Evolutionary conservation across 2,329 filamentous ascomycete genomes (phyloP).

Genomic region (Chrysosporium keratinophilum): DNA sequence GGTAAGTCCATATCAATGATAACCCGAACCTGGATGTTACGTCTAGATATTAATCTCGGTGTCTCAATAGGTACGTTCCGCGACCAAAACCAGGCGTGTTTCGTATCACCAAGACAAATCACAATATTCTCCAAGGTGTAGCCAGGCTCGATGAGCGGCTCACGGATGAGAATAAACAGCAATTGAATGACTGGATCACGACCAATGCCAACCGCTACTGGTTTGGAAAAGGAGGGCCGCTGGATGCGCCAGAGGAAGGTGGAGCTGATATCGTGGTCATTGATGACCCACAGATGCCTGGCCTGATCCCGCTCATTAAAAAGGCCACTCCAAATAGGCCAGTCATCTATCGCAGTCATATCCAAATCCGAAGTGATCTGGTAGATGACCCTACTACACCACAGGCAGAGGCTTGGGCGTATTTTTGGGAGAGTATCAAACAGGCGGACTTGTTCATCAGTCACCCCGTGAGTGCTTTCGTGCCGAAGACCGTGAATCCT

Average conservation of each 20-base stretch:
- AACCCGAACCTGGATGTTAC: too few species aligned
- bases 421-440: constrained; percentile 62
- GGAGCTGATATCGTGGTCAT: constrained; percentile 69
- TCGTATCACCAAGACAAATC: constrained; percentile 73
- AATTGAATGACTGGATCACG: constrained; percentile 60
- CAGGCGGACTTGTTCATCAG: constrained; percentile 69
- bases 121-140: constrained; percentile 80
- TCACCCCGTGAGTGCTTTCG: constrained; percentile 66
- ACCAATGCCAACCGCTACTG: constrained; percentile 68
- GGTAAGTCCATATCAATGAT: too few species aligned
- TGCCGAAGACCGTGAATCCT: constrained; percentile 56
- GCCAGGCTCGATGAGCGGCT: constrained; percentile 56
- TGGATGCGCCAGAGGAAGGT: constrained; percentile 54
- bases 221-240: constrained; percentile 56
- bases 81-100: constrained; percentile 72
- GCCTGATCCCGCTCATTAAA: constrained; percentile 65
- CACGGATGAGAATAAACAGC: constrained; percentile 48
- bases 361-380: constrained; percentile 68
- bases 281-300: constrained; percentile 78
- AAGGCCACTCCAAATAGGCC: constrained; percentile 59
- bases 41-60: too few species aligned
- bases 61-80: constrained; percentile 52
- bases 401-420: constrained; percentile 64
- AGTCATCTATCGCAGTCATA: constrained; percentile 71
- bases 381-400: constrained; percentile 53